phyloP scores from a whole-genome alignment of 345 rosid species.

The Dovyalis caffra region DNA sequence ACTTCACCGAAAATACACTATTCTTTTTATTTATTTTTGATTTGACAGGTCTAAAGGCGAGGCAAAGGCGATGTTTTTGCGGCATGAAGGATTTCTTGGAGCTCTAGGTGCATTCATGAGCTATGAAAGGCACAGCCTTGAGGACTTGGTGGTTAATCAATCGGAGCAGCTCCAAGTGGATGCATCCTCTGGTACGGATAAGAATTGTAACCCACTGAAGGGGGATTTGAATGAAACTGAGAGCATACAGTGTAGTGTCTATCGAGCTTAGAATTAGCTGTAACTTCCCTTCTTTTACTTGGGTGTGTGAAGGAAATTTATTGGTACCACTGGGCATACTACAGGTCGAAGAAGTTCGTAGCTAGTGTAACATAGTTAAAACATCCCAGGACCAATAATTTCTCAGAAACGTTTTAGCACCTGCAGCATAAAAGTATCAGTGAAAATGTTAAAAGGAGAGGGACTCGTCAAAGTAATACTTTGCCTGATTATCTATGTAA shows the following conservation, averaged over 20 bases:
- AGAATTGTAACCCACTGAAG: constrained; percentile 87
- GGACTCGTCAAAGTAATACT: not conserved
- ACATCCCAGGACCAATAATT: constrained; percentile 3
- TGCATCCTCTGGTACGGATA: constrained; percentile 94
- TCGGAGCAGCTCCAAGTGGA: constrained; percentile 98
- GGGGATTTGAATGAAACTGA: constrained; percentile 80
- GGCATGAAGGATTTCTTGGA: constrained; percentile 98
- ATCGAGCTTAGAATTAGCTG: constrained; percentile 17
- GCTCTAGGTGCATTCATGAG: constrained; percentile 99
- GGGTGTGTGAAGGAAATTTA: not conserved
- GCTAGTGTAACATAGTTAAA: constrained; percentile 20
- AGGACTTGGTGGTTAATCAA: constrained; percentile 94
- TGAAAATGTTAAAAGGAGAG: not conserved
- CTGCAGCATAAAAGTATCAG: not conserved
- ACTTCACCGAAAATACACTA: not conserved
- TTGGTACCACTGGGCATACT: not conserved
- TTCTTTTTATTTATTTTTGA: constrained; percentile 15
- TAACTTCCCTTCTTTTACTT: not conserved
- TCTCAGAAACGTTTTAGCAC: not conserved
- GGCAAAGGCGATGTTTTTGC: constrained; percentile 92
- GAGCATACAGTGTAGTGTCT: constrained; percentile 34
- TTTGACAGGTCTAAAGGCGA: constrained; percentile 84
- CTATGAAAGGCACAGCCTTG: constrained; percentile 92
- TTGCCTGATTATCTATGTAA: not conserved
- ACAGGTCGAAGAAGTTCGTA: not conserved